These are phyloP conservation scores for Pseudozyma pruni DNA, from an alignment of 1,284 basidiomycete genomes.

Conservation along the genomic window DNA sequence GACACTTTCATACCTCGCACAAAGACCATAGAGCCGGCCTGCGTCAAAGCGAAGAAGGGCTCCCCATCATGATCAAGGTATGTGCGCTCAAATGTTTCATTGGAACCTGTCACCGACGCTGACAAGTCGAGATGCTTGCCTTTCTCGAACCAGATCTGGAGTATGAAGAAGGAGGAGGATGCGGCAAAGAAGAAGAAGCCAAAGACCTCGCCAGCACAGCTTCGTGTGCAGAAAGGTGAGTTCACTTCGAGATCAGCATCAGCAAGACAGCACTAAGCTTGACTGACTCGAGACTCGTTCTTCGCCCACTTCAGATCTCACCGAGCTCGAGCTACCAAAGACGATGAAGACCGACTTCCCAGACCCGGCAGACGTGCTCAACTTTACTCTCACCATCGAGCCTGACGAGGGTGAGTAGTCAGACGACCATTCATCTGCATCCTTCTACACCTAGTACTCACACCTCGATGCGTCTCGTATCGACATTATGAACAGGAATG, in stretches of 20 bases:
- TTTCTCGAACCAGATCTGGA: slow-evolving; percentile 54
- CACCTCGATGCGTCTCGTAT: neutral
- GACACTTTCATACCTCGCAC: neutral
- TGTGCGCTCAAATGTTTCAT: neutral
- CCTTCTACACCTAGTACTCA: neutral
- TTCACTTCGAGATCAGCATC: neutral
- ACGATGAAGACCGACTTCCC: slow-evolving; percentile 97
- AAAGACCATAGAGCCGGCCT: slow-evolving; percentile 1
- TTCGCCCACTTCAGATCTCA: slow-evolving; percentile 80
- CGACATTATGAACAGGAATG: slow-evolving; percentile 77
- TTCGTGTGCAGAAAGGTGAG: slow-evolving; percentile 96
- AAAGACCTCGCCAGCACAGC: slow-evolving; percentile 95
- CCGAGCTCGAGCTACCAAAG: slow-evolving; percentile 92
- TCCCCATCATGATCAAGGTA: slow-evolving; percentile 42
- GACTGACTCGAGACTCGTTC: neutral
- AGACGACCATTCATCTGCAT: too few relatives aligned
- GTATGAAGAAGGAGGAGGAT: slow-evolving; percentile 66
- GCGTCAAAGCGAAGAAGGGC: neutral
- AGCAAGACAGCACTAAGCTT: neutral
- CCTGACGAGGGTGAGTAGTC: slow-evolving; percentile 88
- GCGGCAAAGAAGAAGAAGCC: slow-evolving; percentile 63
- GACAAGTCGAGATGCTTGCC: neutral
- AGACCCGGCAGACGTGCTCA: slow-evolving; percentile 90
- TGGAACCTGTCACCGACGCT: neutral
- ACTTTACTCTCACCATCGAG: slow-evolving; percentile 92